Conservation (phyloP, 768 basidiomycete species). For the Lactarius deliciosus region DNA sequence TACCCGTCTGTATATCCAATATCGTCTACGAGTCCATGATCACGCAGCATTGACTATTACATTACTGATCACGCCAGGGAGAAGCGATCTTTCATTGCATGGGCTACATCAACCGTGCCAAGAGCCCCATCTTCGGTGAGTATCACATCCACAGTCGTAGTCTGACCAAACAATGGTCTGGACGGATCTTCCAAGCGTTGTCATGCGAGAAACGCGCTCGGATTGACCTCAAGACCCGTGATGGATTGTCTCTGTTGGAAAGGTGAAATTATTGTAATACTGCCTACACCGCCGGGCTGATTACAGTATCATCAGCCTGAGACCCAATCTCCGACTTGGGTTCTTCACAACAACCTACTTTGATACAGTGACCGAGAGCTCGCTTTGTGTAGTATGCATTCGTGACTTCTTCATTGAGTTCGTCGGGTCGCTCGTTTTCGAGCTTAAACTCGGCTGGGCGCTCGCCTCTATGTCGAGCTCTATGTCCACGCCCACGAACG, state of each 20-base stretch:
- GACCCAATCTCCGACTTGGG: slow-evolving; percentile 65
- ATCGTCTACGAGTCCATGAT: not conserved
- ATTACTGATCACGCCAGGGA: not conserved
- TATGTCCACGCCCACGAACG: slow-evolving; percentile 61
- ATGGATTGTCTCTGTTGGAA: slow-evolving; percentile 55
- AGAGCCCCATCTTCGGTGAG: not conserved
- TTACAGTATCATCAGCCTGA: slow-evolving; percentile 61
- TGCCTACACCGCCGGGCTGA: not conserved
- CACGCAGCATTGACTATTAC: not conserved
- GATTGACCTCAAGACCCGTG: slow-evolving; percentile 70
- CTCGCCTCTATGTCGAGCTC: slow-evolving; percentile 52
- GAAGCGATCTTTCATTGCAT: not conserved
- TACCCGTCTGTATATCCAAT: not conserved
- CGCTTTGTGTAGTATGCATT: slow-evolving; percentile 56
- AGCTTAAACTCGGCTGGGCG: slow-evolving; percentile 69
- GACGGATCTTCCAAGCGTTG: slow-evolving; percentile 50
- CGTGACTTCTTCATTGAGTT: slow-evolving; percentile 46
- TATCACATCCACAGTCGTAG: slow-evolving; percentile 29
- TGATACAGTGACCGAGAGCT: slow-evolving; percentile 61
- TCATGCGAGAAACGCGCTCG: slow-evolving; percentile 62
- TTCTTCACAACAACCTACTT: slow-evolving; percentile 73
- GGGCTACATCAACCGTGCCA: not conserved
- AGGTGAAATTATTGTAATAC: not conserved
- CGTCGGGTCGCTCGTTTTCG: slow-evolving; percentile 51
- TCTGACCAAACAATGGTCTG: slow-evolving; percentile 11